These are phyloP conservation scores for Leccinum subfulvum DNA, from an alignment of 1,284 basidiomycete genomes.

Conservation along the genomic window DNA sequence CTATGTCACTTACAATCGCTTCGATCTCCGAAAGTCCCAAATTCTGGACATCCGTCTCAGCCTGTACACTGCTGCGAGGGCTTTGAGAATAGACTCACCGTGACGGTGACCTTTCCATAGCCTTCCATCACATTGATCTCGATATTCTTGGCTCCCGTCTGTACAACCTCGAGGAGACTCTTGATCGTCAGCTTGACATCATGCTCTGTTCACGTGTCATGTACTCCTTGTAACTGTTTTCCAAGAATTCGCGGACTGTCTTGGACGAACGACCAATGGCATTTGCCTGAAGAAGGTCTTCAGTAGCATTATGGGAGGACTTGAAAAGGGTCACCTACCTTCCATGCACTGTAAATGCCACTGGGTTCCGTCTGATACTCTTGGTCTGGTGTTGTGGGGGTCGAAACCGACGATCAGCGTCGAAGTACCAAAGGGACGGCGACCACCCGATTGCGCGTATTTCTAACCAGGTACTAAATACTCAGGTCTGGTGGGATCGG, in stretches of 20 bases:
- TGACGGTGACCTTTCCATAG: conserved; percentile 77
- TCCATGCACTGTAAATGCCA: conserved; percentile 99
- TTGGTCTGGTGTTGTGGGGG: conserved; percentile 84
- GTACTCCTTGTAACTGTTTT: conserved; percentile 97
- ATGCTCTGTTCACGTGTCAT: conserved; percentile 82
- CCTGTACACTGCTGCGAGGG: background rate
- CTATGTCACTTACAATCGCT: conserved; percentile 86
- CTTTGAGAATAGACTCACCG: conserved; percentile 46
- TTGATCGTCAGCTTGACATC: conserved; percentile 89
- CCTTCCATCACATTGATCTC: conserved; percentile 96
- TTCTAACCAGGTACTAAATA: conserved; percentile 46
- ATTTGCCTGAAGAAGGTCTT: conserved; percentile 66
- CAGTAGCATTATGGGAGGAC: background rate
- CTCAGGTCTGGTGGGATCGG: background rate
- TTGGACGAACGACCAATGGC: conserved; percentile 97
- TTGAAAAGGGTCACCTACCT: conserved; percentile 52
- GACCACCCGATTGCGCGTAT: conserved; percentile 99
- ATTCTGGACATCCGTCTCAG: conserved; percentile 50
- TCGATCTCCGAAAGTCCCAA: conserved; percentile 87
- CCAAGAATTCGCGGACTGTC: conserved; percentile 97
- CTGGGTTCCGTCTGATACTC: conserved; percentile 96
- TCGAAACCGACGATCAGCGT: conserved; percentile 98
- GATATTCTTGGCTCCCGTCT: conserved; percentile 99
- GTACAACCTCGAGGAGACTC: conserved; percentile 95
- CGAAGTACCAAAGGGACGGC: conserved; percentile 96